Evolutionary conservation across 1,284 basidiomycete species (phyloP), one percentile per base, ranked within the genome.

Genomic region (Ceratobasidium sp.): DNA sequence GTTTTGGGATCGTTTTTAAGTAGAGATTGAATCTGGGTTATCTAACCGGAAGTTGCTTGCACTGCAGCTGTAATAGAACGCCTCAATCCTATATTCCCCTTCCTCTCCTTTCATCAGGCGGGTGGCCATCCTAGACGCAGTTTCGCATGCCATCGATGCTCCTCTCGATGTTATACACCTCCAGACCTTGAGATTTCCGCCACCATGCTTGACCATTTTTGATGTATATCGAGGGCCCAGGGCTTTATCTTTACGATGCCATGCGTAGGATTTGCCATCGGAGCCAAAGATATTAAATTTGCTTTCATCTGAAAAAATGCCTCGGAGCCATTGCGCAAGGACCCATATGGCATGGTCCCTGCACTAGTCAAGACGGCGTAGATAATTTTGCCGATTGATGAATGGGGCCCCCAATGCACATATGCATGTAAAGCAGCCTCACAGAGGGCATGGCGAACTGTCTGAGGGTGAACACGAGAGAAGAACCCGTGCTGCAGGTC

Each of bases 111-210:
- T 29, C 25, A 29, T 29, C 25, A 29, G 25, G 25, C 25, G 25
- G 25, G 25, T 29, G 25, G 25, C 25, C 25, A 29, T 29, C 25
- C 25, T 29, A 29, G 25, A 29, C 25, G 25, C 25, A 29, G 25
- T 29, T 29, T 29, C 25, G 25, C 25, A 29, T 29, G 25, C 25
- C 25, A 29, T 29, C 25, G 25, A 29, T 29, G 25, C 78, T n/a
- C 83, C 57, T 59, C 81, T 80, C 29, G 40, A 22, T 29, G 40
- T 69, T n/a, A 69, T 57, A 0, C 6, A 22, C 1, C 67, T 52
- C 67, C 67, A 69, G 2, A 69, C 67, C 17, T 22, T 54, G 34
- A 69, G 22, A 57, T 44, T 44, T 34, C 67, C 32, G 13, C 34
- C 17, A 2, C 67, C 54, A 59, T 71, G 56, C 29, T 59, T 59